Conservation (phyloP, 2,329 filamentous ascomycete species). For the Lachnellula arida region DNA sequence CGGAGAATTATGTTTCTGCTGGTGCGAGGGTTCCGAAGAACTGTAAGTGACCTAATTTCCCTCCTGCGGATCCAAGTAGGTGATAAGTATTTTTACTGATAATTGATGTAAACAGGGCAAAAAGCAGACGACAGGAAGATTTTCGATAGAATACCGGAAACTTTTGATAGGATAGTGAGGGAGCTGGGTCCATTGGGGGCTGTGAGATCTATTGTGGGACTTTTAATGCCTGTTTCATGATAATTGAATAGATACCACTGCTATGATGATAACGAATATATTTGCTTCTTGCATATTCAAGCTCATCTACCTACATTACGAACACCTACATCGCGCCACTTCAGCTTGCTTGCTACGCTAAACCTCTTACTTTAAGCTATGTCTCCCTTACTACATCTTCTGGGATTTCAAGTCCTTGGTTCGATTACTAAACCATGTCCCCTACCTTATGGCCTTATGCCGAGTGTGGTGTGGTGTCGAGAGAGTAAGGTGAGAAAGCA, state of each 20-base stretch:
- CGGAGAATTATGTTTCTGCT: conserved; percentile 52
- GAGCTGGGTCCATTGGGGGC: conserved; percentile 53
- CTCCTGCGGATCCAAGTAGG: background rate
- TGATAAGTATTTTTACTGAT: background rate
- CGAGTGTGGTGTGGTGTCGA: too few species aligned
- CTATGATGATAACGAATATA: background rate
- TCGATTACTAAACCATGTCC: too few species aligned
- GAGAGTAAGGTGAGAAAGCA: too few species aligned
- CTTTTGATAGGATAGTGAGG: conserved; percentile 56
- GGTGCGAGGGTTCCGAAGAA: conserved; percentile 53
- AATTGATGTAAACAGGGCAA: conserved; percentile 44
- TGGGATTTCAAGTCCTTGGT: too few species aligned
- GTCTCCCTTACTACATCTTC: too few species aligned
- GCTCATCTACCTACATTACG: too few species aligned
- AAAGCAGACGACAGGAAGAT: conserved; percentile 51
- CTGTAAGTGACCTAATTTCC: conserved; percentile 47
- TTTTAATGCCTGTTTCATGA: conserved; percentile 38
- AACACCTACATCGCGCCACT: too few species aligned
- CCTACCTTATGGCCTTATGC: too few species aligned
- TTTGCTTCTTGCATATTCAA: background rate
- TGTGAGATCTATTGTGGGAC: conserved; percentile 54
- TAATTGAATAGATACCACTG: background rate
- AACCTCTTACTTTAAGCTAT: too few species aligned
- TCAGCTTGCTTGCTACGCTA: too few species aligned
- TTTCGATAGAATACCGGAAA: conserved; percentile 51